These are phyloP conservation scores for Rhodotorula sp. DNA, from an alignment of 1,284 basidiomycete species.

Conservation along the genomic window DNA sequence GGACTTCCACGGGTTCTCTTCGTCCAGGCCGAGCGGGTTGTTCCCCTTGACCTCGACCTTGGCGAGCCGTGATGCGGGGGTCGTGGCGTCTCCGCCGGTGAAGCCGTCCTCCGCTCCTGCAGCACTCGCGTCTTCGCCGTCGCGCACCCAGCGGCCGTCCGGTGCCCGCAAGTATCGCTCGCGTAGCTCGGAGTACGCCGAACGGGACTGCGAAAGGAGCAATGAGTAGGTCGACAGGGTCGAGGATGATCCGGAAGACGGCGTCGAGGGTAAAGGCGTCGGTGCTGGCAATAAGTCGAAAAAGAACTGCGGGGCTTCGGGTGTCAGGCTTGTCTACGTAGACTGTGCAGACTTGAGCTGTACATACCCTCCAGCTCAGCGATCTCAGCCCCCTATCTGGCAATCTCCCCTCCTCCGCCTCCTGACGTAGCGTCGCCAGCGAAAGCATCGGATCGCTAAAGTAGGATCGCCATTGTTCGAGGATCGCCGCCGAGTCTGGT, in stretches of 20 bases:
- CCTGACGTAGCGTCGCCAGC: constrained; percentile 44
- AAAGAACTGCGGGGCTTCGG: constrained; percentile 46
- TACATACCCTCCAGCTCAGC: constrained; percentile 51
- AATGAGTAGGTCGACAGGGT: constrained; percentile 18
- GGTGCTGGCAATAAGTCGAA: constrained; percentile 50
- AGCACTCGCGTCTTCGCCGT: constrained; percentile 6
- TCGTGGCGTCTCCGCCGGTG: background rate
- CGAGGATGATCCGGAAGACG: constrained; percentile 33
- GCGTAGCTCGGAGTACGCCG: constrained; percentile 49
- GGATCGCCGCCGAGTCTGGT: background rate
- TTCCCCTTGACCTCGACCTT: constrained; percentile 59
- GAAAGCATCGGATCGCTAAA: constrained; percentile 50
- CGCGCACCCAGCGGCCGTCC: constrained; percentile 52
- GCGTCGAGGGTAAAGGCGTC: constrained; percentile 45
- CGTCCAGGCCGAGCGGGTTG: constrained; percentile 81
- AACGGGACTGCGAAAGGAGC: constrained; percentile 32
- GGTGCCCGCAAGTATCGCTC: constrained; percentile 52
- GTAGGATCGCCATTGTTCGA: constrained; percentile 44
- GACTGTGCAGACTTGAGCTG: background rate
- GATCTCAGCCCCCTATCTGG: constrained; percentile 41
- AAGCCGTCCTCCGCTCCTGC: background rate
- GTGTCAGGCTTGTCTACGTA: background rate
- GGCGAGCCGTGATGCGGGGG: background rate
- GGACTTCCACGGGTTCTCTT: constrained; percentile 87
- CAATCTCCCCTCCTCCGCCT: constrained; percentile 37